A percentile compares a stretch with the other conserved stretches of the same genome.
Evolutionary conservation across 208 protist genomes (phyloP).

Genomic region (Trypanosoma brucei): DNA sequence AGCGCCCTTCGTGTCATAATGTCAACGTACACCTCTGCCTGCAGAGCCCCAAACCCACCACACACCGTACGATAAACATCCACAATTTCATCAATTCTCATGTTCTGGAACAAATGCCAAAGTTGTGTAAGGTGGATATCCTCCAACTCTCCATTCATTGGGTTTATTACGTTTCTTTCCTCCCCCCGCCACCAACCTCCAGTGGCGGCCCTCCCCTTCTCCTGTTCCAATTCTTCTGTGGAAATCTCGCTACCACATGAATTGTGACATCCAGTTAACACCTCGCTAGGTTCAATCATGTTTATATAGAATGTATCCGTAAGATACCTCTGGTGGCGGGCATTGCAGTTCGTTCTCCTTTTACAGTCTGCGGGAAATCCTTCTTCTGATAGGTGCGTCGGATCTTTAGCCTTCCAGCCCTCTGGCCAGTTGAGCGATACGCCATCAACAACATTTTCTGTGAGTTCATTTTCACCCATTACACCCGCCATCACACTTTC

Average conservation of each 20-base stretch:
- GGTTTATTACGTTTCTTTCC: conserved; percentile 17
- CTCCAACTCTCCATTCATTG: conserved; percentile 41
- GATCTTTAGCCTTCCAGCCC: too few relatives aligned
- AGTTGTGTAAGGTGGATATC: conserved; percentile 64
- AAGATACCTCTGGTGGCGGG: neutral
- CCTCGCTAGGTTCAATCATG: conserved; percentile 12
- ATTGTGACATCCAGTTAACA: conserved; percentile 2
- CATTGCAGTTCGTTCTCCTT: neutral
- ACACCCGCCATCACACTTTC: neutral
- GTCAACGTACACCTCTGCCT: conserved; percentile 39
- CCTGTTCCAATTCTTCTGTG: neutral
- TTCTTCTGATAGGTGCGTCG: too few relatives aligned
- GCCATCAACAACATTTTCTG: neutral
- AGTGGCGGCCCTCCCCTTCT: neutral
- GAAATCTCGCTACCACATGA: neutral
- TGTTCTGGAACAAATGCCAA: conserved; percentile 53
- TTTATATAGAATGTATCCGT: conserved; percentile 21
- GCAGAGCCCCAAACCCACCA: conserved; percentile 12
- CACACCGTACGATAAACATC: conserved; percentile 33
- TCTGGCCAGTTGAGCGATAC: neutral
- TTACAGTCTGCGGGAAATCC: too few relatives aligned
- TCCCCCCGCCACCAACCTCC: neutral
- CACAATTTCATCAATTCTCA: conserved; percentile 30
- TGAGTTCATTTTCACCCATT: neutral
- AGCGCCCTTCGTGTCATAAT: conserved; percentile 49